These are phyloP conservation scores for Tulasnella sp. DNA, from an alignment of 768 basidiomycete genomes.

Conservation along the genomic window DNA sequence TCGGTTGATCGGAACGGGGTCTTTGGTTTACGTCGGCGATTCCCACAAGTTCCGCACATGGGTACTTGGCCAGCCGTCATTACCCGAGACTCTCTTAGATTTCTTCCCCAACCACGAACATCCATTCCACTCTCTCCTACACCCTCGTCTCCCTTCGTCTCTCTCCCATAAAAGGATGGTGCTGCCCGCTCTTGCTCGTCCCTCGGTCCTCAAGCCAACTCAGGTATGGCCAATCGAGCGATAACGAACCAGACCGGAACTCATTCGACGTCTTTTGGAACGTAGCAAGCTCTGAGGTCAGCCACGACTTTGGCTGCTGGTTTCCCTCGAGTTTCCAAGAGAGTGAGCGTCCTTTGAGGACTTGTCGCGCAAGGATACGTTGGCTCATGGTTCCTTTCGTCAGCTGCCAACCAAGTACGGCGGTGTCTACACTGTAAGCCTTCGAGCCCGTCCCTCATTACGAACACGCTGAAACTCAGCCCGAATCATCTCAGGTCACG, in stretches of 20 bases:
- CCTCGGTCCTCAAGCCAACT: conserved; percentile 5
- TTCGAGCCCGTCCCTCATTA: conserved; percentile 8
- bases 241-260: neutral
- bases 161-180: neutral
- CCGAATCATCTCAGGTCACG: conserved; percentile 58
- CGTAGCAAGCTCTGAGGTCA: conserved; percentile 12
- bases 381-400: neutral
- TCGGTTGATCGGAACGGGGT: neutral
- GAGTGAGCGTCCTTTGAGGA: conserved; percentile 34
- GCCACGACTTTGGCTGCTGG: conserved; percentile 71
- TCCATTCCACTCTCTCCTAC: neutral
- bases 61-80: neutral
- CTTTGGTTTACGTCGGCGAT: neutral
- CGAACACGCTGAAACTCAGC: conserved; percentile 11
- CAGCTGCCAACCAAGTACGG: conserved; percentile 84
- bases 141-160: neutral
- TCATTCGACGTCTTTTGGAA: neutral
- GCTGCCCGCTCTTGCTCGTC: neutral
- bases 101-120: neutral
- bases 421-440: conserved; percentile 74
- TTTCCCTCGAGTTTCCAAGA: conserved; percentile 61
- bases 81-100: neutral
- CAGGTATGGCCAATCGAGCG: neutral
- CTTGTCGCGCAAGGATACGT: neutral
- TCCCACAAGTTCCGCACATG: neutral